Percentiles rank a stretch among this genome's conserved stretches.
These are phyloP conservation scores for Saccharomyces jurei DNA, from an alignment of 805 yeast species.

Conservation along the genomic window DNA sequence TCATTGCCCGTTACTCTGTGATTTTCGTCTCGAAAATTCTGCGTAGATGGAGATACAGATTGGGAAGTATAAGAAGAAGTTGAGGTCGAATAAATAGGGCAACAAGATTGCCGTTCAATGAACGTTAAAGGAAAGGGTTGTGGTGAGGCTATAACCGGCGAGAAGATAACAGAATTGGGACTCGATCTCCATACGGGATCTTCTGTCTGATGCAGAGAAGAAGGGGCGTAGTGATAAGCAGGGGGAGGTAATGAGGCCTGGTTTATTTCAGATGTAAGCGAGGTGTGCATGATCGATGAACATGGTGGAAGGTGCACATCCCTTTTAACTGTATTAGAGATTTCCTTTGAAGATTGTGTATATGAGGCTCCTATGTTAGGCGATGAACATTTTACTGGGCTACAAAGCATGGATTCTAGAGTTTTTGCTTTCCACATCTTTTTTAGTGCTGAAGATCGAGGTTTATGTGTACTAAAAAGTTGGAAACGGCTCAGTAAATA, in stretches of 20 bases:
- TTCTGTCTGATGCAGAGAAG: neutral
- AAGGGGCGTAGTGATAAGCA: neutral
- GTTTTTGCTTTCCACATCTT: neutral
- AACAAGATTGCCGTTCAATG: neutral
- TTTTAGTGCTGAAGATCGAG: neutral
- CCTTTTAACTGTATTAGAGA: neutral
- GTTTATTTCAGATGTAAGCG: neutral
- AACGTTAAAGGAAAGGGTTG: neutral
- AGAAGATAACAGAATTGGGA: neutral
- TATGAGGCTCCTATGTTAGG: neutral
- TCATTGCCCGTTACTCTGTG: neutral
- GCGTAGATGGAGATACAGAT: neutral
- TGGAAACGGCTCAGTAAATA: neutral
- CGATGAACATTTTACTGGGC: neutral
- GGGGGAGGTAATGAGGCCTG: neutral
- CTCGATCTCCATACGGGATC: neutral
- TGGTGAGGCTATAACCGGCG: neutral
- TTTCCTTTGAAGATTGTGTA: neutral
- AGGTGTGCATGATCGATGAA: neutral
- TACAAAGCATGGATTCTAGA: neutral
- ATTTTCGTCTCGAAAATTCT: neutral
- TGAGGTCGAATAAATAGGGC: neutral
- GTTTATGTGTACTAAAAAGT: neutral
- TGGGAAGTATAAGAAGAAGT: neutral
- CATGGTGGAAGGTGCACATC: neutral